These are phyloP conservation scores for Termitomyces sp. DNA, from an alignment of 768 basidiomycete genomes.

Conservation along the genomic window DNA sequence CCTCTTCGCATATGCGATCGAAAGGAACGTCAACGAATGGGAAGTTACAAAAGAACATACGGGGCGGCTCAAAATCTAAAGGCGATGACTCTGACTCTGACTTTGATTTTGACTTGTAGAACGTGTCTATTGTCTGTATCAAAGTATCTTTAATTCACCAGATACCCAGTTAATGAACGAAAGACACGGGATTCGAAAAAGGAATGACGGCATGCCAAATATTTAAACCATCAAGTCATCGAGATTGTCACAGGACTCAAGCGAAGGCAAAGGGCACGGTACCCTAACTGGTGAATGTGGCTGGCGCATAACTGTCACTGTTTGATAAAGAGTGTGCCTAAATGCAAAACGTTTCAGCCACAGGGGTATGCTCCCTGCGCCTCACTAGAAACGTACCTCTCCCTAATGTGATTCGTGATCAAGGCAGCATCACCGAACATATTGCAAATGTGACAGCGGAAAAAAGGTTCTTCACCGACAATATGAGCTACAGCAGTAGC, in stretches of 20 bases:
- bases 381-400: conserved; percentile 4
- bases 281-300: conserved; percentile 14
- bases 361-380: neutral
- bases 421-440: conserved; percentile 12
- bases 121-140: neutral
- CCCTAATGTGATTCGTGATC: conserved; percentile 13
- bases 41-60: conserved; percentile 51
- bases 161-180: neutral
- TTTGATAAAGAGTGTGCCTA: conserved; percentile 14
- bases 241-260: neutral
- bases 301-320: conserved; percentile 12
- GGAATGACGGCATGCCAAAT: neutral
- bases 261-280: neutral
- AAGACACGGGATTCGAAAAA: neutral
- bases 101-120: conserved; percentile 72
- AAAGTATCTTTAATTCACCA: neutral
- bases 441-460: conserved; percentile 17
- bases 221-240: neutral
- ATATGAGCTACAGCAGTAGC: conserved; percentile 10
- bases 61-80: conserved; percentile 28
- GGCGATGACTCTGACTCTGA: conserved; percentile 67
- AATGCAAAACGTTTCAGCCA: neutral
- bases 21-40: conserved; percentile 55
- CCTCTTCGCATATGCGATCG: conserved; percentile 54
- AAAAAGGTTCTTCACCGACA: conserved; percentile 10